These are phyloP conservation scores for Syncephalastrum racemosum DNA, from an alignment of 371 early-diverging fungal species.

Conservation along the genomic window DNA sequence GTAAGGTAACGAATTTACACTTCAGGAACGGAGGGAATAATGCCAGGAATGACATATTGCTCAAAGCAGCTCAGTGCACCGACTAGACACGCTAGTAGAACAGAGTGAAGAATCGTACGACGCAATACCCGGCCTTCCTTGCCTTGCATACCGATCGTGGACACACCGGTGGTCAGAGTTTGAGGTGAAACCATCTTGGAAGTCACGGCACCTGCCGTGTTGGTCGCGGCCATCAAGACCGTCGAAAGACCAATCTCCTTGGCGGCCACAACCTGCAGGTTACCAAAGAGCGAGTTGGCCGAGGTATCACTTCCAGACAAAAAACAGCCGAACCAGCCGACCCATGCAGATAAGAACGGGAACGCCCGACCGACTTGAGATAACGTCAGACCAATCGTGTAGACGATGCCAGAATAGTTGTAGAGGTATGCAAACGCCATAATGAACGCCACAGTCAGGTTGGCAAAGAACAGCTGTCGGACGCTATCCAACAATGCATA, in stretches of 20 bases:
- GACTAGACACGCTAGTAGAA: constrained; percentile 37
- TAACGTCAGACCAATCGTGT: constrained; percentile 46
- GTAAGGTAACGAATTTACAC: constrained; percentile 1
- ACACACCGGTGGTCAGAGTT: constrained; percentile 51
- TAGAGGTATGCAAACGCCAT: constrained; percentile 53
- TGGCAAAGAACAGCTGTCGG: constrained; percentile 38
- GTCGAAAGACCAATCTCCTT: constrained; percentile 44
- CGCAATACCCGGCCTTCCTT: constrained; percentile 44
- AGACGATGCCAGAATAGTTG: constrained; percentile 52
- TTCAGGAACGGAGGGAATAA: constrained; percentile 33
- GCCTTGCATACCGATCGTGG: constrained; percentile 48
- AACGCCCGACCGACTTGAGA: constrained; percentile 50
- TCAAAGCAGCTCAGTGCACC: constrained; percentile 45
- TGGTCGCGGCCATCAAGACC: constrained; percentile 49
- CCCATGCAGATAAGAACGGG: constrained; percentile 53
- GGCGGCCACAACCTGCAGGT: constrained; percentile 53
- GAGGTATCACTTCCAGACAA: constrained; percentile 53
- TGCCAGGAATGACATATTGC: constrained; percentile 49
- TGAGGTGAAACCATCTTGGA: constrained; percentile 55
- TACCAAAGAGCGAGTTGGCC: constrained; percentile 46
- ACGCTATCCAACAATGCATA: constrained; percentile 25
- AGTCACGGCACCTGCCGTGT: constrained; percentile 45
- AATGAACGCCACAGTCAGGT: constrained; percentile 47
- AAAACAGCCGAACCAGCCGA: constrained; percentile 55
- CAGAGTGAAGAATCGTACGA: constrained; percentile 42